These are phyloP conservation scores for Podospora pseudocomata DNA, from an alignment of 495 filamentous ascomycete genomes.

Conservation along the genomic window DNA sequence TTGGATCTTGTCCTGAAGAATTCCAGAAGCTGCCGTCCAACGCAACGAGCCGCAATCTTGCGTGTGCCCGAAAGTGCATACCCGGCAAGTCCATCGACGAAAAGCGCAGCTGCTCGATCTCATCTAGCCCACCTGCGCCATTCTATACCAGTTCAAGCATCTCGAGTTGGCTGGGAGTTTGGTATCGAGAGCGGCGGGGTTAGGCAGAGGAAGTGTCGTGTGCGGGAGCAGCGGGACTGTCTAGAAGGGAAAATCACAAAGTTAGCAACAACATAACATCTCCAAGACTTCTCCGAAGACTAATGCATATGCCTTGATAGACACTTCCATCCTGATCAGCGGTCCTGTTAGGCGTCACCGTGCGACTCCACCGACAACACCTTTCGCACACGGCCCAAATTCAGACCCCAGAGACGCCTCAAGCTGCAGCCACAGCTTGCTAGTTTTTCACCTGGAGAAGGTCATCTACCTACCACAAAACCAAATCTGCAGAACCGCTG, in stretches of 20 bases:
- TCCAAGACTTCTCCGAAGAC: background rate
- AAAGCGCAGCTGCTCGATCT: background rate
- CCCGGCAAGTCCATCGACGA: background rate
- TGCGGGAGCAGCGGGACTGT: background rate
- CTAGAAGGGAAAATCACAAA: background rate
- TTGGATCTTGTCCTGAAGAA: background rate
- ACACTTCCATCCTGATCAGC: background rate
- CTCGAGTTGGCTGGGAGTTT: background rate
- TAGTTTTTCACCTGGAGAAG: background rate
- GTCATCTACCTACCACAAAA: background rate
- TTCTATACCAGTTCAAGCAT: background rate
- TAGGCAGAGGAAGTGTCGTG: background rate
- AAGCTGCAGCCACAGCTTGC: background rate
- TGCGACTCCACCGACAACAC: background rate
- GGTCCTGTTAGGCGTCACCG: background rate
- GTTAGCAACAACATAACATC: background rate
- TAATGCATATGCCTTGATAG: background rate
- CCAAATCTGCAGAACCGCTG: no score
- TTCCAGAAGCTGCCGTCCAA: background rate
- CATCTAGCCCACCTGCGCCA: background rate
- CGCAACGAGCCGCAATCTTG: background rate
- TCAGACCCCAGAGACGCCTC: background rate
- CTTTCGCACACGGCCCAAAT: background rate
- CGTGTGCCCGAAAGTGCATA: background rate
- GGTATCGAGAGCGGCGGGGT: background rate